Percentiles rank a stretch among this genome's conserved stretches.
Evolutionary conservation across 2,329 filamentous ascomycete species (phyloP).

Genomic region (Aspergillus niger): DNA sequence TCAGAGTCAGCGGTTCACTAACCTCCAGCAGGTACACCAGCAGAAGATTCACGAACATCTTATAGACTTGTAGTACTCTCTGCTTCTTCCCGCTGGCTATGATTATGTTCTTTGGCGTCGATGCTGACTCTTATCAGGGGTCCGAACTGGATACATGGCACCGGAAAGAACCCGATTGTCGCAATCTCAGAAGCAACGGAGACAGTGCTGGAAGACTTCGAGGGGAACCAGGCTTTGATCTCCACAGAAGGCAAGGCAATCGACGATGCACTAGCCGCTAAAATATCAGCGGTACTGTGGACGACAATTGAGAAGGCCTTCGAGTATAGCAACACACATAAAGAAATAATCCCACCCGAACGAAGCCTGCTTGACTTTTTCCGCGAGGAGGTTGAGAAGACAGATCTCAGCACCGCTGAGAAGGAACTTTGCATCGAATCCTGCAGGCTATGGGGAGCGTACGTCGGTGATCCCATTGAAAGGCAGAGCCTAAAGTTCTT

Average conservation of each 20-base stretch:
- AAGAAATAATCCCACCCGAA: constrained; percentile 52
- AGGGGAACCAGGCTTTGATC: constrained; percentile 53
- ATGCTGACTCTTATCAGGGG: constrained; percentile 47
- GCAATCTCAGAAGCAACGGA: constrained; percentile 57
- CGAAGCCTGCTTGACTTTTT: constrained; percentile 62
- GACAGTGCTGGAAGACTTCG: constrained; percentile 54
- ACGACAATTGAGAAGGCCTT: constrained; percentile 61
- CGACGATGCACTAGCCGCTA: constrained; percentile 32
- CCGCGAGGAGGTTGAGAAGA: constrained; percentile 49
- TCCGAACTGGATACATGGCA: constrained; percentile 67
- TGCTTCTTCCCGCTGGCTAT: background rate
- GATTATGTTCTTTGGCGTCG: background rate
- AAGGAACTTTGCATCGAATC: constrained; percentile 55
- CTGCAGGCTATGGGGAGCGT: constrained; percentile 64
- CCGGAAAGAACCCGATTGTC: constrained; percentile 60
- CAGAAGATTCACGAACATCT: constrained; percentile 50
- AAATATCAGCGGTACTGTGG: constrained; percentile 55
- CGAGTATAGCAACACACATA: constrained; percentile 58
- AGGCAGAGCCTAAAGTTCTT: constrained; percentile 65
- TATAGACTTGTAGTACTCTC: constrained; percentile 57
- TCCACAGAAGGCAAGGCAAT: constrained; percentile 50
- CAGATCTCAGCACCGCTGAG: constrained; percentile 41
- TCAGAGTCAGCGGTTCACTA: constrained; percentile 6
- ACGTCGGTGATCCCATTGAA: constrained; percentile 62
- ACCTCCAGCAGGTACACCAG: constrained; percentile 51